Percentiles rank a stretch among this genome's conserved stretches.
Conservation (phyloP, 2,329 filamentous ascomycete genomes). For the Xylaria sp. region DNA sequence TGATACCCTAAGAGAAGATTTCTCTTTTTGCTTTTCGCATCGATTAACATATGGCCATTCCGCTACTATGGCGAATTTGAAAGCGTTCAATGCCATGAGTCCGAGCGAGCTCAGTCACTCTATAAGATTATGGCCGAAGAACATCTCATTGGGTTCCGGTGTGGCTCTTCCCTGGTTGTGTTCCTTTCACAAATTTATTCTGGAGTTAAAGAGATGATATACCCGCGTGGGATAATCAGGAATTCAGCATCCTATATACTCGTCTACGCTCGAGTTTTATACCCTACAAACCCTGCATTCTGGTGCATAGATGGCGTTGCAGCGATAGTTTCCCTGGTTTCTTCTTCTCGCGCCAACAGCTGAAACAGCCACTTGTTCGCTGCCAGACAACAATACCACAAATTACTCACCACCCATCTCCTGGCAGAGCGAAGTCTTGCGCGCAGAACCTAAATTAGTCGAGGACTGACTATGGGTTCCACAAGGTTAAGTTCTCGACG, state of each 20-base stretch:
- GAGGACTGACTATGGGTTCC: background rate
- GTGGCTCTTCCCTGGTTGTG: slow-evolving; percentile 1
- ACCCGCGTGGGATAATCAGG: slow-evolving; percentile 31
- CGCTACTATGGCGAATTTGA: background rate
- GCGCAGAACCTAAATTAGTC: background rate
- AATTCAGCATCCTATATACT: slow-evolving; percentile 29
- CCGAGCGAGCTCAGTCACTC: background rate
- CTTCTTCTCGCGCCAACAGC: slow-evolving; percentile 11
- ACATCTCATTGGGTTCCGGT: background rate
- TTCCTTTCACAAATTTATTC: slow-evolving; percentile 27
- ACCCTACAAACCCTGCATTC: slow-evolving; percentile 30
- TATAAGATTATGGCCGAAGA: background rate
- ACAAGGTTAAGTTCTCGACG: background rate
- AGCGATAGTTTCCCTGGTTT: slow-evolving; percentile 25
- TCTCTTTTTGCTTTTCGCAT: slow-evolving; percentile 8
- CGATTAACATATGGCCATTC: background rate
- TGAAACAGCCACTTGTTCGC: background rate
- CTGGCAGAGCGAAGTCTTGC: background rate
- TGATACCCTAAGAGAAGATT: slow-evolving; percentile 6
- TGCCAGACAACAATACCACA: slow-evolving; percentile 10
- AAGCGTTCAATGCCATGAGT: slow-evolving; percentile 4
- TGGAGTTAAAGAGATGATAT: slow-evolving; percentile 32
- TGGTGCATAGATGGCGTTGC: slow-evolving; percentile 38
- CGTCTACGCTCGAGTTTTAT: slow-evolving; percentile 27
- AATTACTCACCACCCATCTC: background rate